Evolutionary conservation across 2,329 filamentous ascomycete species (phyloP).

Genomic region (Dryadomyces quercus-mongolicae): DNA sequence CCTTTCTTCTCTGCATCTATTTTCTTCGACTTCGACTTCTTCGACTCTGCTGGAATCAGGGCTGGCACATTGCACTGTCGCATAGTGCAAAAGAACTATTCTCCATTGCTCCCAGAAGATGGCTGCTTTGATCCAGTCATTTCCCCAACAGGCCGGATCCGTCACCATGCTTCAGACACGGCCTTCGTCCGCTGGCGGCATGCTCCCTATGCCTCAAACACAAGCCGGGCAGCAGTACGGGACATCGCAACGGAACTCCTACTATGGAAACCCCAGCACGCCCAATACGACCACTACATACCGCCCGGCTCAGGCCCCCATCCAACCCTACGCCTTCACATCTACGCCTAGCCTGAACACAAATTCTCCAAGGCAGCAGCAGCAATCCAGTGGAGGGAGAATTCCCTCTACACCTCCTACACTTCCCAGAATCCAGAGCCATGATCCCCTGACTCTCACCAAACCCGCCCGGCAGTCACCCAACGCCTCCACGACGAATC

Average conservation of each 20-base stretch:
- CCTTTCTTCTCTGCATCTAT: not conserved
- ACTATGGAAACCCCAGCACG: conserved; percentile 35
- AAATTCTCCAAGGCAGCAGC: conserved; percentile 28
- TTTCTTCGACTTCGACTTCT: not conserved
- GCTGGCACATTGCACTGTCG: not conserved
- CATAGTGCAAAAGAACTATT: not conserved
- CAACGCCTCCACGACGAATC: conserved; percentile 26
- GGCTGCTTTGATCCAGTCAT: conserved; percentile 76
- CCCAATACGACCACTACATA: conserved; percentile 31
- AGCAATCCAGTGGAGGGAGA: conserved; percentile 14
- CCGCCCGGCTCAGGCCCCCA: conserved; percentile 43
- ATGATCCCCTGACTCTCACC: conserved; percentile 15
- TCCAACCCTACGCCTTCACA: conserved; percentile 69
- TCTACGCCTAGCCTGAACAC: conserved; percentile 54
- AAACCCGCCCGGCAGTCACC: conserved; percentile 18
- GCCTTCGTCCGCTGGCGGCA: conserved; percentile 50
- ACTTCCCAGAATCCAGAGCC: conserved; percentile 26
- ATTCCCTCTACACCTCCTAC: conserved; percentile 34
- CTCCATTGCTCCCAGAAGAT: conserved; percentile 36
- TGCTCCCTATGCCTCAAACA: conserved; percentile 37
- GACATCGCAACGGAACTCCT: conserved; percentile 31
- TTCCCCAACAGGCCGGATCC: conserved; percentile 62
- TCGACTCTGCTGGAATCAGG: not conserved
- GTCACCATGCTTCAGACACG: conserved; percentile 66
- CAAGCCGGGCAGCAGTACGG: conserved; percentile 38